Conservation (phyloP, 345 rosid species). For the Trapa bicornis region DNA sequence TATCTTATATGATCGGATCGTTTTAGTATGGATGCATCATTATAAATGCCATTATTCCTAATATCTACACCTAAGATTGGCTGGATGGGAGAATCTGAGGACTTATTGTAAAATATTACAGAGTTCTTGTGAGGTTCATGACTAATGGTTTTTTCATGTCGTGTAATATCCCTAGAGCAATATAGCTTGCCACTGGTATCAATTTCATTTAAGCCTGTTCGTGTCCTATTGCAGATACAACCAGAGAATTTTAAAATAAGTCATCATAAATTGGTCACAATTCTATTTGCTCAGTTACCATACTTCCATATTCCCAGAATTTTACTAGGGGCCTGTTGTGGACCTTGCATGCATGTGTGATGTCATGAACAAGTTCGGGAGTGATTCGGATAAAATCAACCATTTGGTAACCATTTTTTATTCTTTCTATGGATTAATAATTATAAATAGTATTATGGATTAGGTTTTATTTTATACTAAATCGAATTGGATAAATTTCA, state of each 20-base stretch:
- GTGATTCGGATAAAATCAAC: constrained; percentile 85
- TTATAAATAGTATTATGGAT: too few relatives aligned
- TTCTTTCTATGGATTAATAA: neutral
- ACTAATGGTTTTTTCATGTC: too few relatives aligned
- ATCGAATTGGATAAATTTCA: too few relatives aligned
- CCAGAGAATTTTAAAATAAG: neutral
- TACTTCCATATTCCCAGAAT: constrained; percentile 38
- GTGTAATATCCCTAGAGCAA: too few relatives aligned
- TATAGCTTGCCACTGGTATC: constrained; percentile 30
- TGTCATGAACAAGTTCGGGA: constrained; percentile 83
- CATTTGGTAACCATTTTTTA: constrained; percentile 41
- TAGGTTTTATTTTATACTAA: too few relatives aligned
- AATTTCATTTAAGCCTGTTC: constrained; percentile 97
- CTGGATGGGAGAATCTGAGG: too few relatives aligned
- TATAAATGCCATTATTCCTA: too few relatives aligned
- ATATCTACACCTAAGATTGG: too few relatives aligned
- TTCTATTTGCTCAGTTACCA: constrained; percentile 7
- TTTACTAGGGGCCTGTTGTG: constrained; percentile 98
- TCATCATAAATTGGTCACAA: neutral
- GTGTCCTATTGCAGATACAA: constrained; percentile 82
- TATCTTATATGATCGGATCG: too few relatives aligned
- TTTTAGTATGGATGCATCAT: too few relatives aligned
- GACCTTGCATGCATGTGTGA: constrained; percentile 99
- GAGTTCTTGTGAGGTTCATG: too few relatives aligned
- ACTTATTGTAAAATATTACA: too few relatives aligned